Percentiles rank a stretch among this genome's conserved stretches.
phyloP scores from a whole-genome alignment of 1,284 basidiomycete genomes.

The Apiotrichum laibachii region DNA sequence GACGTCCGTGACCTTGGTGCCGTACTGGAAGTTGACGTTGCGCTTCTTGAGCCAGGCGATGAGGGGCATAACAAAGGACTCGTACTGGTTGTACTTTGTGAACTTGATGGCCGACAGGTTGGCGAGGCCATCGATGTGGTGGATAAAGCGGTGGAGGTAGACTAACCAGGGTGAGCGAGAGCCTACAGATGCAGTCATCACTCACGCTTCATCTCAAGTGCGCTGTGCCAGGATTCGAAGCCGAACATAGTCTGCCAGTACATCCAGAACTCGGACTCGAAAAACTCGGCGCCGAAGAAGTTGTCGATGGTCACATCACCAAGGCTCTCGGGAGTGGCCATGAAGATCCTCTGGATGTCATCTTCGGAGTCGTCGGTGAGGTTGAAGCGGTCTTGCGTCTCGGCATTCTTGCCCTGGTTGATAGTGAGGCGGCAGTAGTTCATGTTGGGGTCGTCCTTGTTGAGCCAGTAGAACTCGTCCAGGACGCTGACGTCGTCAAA shows the following conservation, averaged over 20 bases:
- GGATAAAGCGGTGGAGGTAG: constrained; percentile 9
- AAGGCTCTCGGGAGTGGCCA: neutral
- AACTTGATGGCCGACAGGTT: constrained; percentile 5
- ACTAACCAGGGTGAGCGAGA: neutral
- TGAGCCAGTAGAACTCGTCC: constrained; percentile 9
- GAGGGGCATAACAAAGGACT: constrained; percentile 5
- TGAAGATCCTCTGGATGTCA: constrained; percentile 1
- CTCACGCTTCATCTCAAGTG: constrained; percentile 6
- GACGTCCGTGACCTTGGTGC: neutral
- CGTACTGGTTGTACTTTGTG: constrained; percentile 9
- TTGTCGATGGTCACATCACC: neutral
- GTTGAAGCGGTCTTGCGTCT: neutral
- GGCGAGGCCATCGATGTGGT: constrained; percentile 5
- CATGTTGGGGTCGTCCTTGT: constrained; percentile 9
- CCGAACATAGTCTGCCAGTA: constrained; percentile 10
- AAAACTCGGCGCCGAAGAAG: neutral
- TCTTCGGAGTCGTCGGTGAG: neutral
- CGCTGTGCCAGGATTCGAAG: constrained; percentile 3
- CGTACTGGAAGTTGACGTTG: constrained; percentile 3
- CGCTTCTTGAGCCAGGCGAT: constrained; percentile 1
- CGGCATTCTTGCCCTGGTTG: neutral
- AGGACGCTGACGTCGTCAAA: constrained; percentile 4
- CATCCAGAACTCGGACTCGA: constrained; percentile 7
- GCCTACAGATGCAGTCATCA: neutral
- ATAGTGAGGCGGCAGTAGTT: constrained; percentile 4